Conservation (phyloP, 352 stramenopile genomes). For the Phytophthora sp. region DNA sequence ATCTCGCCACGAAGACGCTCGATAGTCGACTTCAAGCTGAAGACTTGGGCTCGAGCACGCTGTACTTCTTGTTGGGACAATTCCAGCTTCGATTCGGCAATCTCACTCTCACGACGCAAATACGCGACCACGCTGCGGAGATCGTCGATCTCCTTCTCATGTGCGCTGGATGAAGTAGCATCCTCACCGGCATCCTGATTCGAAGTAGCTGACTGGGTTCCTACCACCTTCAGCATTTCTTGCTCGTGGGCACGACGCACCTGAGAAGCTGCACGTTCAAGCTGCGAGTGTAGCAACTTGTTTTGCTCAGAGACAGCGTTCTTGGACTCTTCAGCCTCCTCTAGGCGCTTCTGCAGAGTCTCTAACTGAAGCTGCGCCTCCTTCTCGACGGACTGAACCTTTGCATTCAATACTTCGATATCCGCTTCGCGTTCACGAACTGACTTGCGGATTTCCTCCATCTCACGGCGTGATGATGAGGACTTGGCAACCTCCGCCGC, state of each 20-base stretch:
- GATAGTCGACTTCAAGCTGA: slow-evolving; percentile 63
- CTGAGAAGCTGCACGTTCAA: slow-evolving; percentile 64
- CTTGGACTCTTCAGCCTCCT: slow-evolving; percentile 58
- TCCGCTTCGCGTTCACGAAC: slow-evolving; percentile 42
- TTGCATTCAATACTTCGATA: slow-evolving; percentile 48
- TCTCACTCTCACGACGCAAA: slow-evolving; percentile 73
- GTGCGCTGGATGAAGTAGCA: slow-evolving; percentile 8
- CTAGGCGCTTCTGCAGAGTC: slow-evolving; percentile 54
- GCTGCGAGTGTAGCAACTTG: slow-evolving; percentile 72
- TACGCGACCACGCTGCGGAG: slow-evolving; percentile 75
- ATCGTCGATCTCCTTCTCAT: slow-evolving; percentile 76
- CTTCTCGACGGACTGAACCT: slow-evolving; percentile 43
- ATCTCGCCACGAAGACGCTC: slow-evolving; percentile 66
- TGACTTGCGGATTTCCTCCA: slow-evolving; percentile 55
- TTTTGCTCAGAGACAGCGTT: slow-evolving; percentile 68
- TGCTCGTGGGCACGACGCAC: slow-evolving; percentile 66
- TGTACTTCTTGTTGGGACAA: slow-evolving; percentile 74
- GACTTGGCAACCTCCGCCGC: slow-evolving; percentile 66
- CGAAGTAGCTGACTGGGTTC: slow-evolving; percentile 5
- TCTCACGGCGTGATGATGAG: slow-evolving; percentile 50
- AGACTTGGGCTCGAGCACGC: slow-evolving; percentile 56
- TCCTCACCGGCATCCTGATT: slow-evolving; percentile 35
- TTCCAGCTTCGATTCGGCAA: slow-evolving; percentile 71
- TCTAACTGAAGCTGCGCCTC: slow-evolving; percentile 41
- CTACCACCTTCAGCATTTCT: slow-evolving; percentile 45